phyloP scores from a whole-genome alignment of 257 asterid species.

The Solanum bukasovii region DNA sequence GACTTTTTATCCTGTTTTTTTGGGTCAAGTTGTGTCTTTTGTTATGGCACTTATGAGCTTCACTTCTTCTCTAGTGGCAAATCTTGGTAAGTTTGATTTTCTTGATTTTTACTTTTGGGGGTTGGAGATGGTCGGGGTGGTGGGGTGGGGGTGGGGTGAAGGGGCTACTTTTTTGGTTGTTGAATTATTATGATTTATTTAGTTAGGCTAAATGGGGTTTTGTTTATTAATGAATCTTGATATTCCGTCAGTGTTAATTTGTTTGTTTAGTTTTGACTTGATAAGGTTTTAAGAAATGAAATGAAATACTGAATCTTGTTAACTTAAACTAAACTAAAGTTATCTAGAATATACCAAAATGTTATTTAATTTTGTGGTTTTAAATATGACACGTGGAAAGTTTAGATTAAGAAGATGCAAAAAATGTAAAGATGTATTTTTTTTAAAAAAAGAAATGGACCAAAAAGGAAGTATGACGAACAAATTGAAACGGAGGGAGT shows the following conservation, averaged over 20 bases:
- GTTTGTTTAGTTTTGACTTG: background rate
- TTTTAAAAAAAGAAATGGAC: background rate
- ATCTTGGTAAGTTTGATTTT: slow-evolving; percentile 10
- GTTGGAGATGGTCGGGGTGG: background rate
- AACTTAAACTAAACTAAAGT: background rate
- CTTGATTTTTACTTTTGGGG: background rate
- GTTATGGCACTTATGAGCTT: slow-evolving; percentile 29
- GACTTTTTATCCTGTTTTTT: slow-evolving; percentile 19
- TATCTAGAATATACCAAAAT: no score
- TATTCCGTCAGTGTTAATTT: background rate
- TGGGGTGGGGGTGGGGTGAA: background rate
- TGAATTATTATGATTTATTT: slow-evolving; percentile 6
- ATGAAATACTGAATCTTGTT: background rate
- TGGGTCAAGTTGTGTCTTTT: slow-evolving; percentile 57
- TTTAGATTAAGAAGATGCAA: no score
- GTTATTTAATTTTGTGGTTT: background rate
- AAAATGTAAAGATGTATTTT: no score
- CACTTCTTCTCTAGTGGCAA: slow-evolving; percentile 42
- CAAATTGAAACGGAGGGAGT: background rate
- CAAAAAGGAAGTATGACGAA: background rate
- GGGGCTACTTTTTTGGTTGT: background rate
- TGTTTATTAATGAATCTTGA: background rate
- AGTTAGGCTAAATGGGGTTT: background rate
- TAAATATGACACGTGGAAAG: background rate
- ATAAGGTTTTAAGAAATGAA: background rate